Conservation (phyloP, 371 early-diverging fungal genomes). For the Mortierella sp. region DNA sequence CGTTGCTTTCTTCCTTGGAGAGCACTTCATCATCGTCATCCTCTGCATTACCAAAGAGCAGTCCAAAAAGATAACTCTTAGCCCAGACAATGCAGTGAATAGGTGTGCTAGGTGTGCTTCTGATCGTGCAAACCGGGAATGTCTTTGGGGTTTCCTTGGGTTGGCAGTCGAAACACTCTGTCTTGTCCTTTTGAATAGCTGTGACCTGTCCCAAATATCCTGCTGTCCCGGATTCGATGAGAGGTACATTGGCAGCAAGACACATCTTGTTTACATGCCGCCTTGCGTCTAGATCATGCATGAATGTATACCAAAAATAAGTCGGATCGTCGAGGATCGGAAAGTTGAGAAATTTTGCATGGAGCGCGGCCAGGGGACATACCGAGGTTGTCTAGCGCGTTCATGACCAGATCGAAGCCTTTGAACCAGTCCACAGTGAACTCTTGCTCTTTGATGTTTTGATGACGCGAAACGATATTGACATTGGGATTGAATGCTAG, state of each 20-base stretch:
- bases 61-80: slow-evolving; percentile 87
- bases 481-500: slow-evolving; percentile 83
- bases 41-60: slow-evolving; percentile 85
- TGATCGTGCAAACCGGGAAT: slow-evolving; percentile 98
- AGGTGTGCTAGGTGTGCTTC: slow-evolving; percentile 95
- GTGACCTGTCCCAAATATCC: slow-evolving; percentile 98
- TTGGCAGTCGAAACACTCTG: slow-evolving; percentile 98
- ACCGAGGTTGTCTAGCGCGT: slow-evolving; percentile 99
- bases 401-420: slow-evolving; percentile 94
- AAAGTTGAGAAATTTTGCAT: too few relatives aligned
- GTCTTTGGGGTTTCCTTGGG: slow-evolving; percentile 91
- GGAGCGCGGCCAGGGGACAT: too few relatives aligned
- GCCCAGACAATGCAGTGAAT: slow-evolving; percentile 99
- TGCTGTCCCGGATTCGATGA: slow-evolving; percentile 98
- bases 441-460: slow-evolving; percentile 84
- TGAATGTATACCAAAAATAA: background rate
- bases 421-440: slow-evolving; percentile 93
- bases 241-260: slow-evolving; percentile 84
- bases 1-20: slow-evolving; percentile 58
- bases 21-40: slow-evolving; percentile 73
- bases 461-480: slow-evolving; percentile 81
- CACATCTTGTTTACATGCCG: slow-evolving; percentile 98
- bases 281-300: slow-evolving; percentile 80
- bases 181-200: slow-evolving; percentile 78
- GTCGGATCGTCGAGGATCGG: too few relatives aligned